Conservation (phyloP, 202 grass and related monocot species). For the Panicum hallii region DNA sequence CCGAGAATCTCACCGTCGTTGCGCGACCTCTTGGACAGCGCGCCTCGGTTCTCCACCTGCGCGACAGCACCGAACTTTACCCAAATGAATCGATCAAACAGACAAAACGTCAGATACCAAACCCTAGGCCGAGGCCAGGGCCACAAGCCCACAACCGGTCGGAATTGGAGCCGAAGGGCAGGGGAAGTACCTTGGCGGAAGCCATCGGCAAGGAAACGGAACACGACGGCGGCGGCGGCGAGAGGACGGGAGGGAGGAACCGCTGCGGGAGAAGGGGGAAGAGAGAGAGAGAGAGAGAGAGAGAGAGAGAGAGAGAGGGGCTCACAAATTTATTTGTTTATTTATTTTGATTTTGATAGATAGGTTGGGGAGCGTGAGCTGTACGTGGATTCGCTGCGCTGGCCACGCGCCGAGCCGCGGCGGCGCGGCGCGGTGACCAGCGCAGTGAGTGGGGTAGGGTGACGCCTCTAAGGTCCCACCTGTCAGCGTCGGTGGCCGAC, state of each 20-base stretch:
- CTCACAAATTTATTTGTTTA: constrained; percentile 16
- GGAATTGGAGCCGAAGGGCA: neutral
- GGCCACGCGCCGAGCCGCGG: neutral
- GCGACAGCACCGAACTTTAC: constrained; percentile 35
- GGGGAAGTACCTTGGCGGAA: constrained; percentile 57
- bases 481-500: too few species aligned
- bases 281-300: neutral
- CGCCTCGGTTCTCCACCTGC: constrained; percentile 78
- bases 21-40: constrained; percentile 84
- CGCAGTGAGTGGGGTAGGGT: neutral
- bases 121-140: constrained; percentile 25
- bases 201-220: constrained; percentile 46
- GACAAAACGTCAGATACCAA: neutral
- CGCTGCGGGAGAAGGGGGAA: neutral
- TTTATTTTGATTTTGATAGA: neutral
- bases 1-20: constrained; percentile 68
- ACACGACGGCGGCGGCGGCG: neutral
- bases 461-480: neutral
- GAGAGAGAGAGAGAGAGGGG: neutral
- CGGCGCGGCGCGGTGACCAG: neutral
- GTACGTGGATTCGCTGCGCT: constrained; percentile 29
- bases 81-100: constrained; percentile 6
- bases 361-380: constrained; percentile 4
- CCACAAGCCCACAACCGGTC: neutral
- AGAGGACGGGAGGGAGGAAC: neutral